Evolutionary conservation across 305 asterid genomes (phyloP).

Genomic region (Withania somnifera): DNA sequence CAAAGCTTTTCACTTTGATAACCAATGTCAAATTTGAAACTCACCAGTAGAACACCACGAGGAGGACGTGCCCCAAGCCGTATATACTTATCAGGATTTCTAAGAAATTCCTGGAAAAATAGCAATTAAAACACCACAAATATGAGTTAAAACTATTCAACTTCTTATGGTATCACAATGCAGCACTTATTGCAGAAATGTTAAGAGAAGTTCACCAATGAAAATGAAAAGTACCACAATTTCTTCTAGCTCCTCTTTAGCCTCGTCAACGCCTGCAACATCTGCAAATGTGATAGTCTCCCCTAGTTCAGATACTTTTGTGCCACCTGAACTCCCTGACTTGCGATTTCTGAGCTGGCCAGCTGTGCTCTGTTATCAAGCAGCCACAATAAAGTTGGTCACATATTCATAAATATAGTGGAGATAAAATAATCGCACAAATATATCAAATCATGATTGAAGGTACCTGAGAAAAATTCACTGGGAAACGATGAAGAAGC

Average conservation of each 20-base stretch:
- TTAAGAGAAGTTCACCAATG: background rate
- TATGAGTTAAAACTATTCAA: conserved; percentile 5
- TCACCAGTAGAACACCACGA: conserved; percentile 97
- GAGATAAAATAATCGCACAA: background rate
- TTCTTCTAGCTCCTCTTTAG: conserved; percentile 98
- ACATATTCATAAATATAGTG: conserved; percentile 4
- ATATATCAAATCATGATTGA: background rate
- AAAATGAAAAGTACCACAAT: conserved; percentile 60
- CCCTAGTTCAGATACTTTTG: conserved; percentile 78
- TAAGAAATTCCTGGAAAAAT: conserved; percentile 75
- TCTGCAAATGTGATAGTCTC: conserved; percentile 80
- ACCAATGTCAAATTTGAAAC: conserved; percentile 18
- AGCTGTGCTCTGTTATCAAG: conserved; percentile 49
- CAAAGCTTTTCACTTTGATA: background rate
- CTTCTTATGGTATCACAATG: background rate
- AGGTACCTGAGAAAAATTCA: conserved; percentile 84
- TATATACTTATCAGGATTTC: conserved; percentile 80
- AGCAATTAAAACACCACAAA: conserved; percentile 5
- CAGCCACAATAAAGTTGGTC: conserved; percentile 11
- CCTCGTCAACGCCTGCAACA: conserved; percentile 99
- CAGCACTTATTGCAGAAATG: background rate
- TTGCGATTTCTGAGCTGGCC: conserved; percentile 89
- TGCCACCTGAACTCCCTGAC: conserved; percentile 60
- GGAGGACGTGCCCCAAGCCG: conserved; percentile 99
- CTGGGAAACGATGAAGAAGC: conserved; percentile 85